Percentiles rank a stretch among this genome's conserved stretches.
phyloP scores from a whole-genome alignment of 495 filamentous ascomycete genomes.

The Schizothecium vesticola region DNA sequence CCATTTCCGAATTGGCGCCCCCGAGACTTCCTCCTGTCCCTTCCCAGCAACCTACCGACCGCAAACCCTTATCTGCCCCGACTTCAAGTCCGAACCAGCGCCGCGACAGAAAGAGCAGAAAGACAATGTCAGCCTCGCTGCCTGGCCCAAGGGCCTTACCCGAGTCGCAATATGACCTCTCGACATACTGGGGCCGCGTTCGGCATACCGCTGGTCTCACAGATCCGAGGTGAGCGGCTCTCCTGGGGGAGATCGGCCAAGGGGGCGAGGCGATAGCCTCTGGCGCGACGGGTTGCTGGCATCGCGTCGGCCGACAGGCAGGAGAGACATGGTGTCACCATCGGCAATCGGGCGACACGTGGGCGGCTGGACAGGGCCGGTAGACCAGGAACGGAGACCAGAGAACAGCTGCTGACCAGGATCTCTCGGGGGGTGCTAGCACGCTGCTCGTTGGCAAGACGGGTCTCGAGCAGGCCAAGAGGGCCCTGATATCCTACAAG shows the following conservation, averaged over 20 bases:
- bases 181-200: constrained; percentile 92
- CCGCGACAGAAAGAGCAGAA: neutral
- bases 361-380: neutral
- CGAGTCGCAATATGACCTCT: constrained; percentile 83
- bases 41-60: neutral
- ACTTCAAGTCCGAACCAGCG: neutral
- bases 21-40: neutral
- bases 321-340: neutral
- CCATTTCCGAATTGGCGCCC: neutral
- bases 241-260: neutral
- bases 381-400: neutral
- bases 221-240: constrained; percentile 79
- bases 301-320: neutral
- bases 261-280: neutral
- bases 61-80: neutral
- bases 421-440: constrained; percentile 37
- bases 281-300: neutral
- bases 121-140: constrained; percentile 79
- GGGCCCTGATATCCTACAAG: constrained; percentile 74
- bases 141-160: constrained; percentile 83
- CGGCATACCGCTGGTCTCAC: constrained; percentile 82
- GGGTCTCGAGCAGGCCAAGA: constrained; percentile 78
- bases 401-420: constrained; percentile 7
- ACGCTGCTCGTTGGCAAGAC: constrained; percentile 71
- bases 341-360: constrained; percentile 1